These are phyloP conservation scores for Kwoniella europaea DNA, from an alignment of 768 basidiomycete genomes.

Conservation along the genomic window DNA sequence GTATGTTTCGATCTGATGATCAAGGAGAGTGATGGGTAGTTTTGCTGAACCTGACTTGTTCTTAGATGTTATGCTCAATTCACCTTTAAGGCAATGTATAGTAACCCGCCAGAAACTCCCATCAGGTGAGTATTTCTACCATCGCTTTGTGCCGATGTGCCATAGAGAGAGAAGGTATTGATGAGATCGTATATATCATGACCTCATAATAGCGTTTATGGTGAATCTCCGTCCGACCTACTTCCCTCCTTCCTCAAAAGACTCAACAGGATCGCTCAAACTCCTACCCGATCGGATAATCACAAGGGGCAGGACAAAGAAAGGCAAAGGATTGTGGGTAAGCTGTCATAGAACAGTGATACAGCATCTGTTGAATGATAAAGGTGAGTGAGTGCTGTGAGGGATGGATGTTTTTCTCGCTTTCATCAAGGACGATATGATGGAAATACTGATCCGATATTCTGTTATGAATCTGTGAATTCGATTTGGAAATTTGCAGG, in stretches of 20 bases:
- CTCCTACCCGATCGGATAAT: slow-evolving; percentile 18
- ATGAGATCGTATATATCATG: too few species aligned
- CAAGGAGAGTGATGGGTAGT: background rate
- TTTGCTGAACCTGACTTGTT: background rate
- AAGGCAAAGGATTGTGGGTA: slow-evolving; percentile 20
- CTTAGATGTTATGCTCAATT: slow-evolving; percentile 10
- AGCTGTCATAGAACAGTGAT: slow-evolving; percentile 8
- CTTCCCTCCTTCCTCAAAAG: slow-evolving; percentile 9
- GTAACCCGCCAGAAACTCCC: slow-evolving; percentile 22
- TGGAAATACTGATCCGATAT: background rate
- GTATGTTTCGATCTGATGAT: slow-evolving; percentile 2
- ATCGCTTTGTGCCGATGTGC: too few species aligned
- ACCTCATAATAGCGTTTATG: slow-evolving; percentile 8
- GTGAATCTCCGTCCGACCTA: slow-evolving; percentile 21
- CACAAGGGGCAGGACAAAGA: slow-evolving; percentile 1
- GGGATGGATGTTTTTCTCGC: background rate
- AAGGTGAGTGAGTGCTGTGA: slow-evolving; percentile 11
- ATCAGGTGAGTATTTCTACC: slow-evolving; percentile 10
- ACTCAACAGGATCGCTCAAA: slow-evolving; percentile 1
- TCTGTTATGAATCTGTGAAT: background rate
- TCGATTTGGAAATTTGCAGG: slow-evolving; percentile 7
- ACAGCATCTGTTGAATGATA: slow-evolving; percentile 2
- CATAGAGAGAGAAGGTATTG: too few species aligned
- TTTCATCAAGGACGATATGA: background rate
- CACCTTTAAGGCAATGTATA: slow-evolving; percentile 14